Evolutionary conservation across 805 yeast species (phyloP).

Genomic region (Saccharomycopsis javanensis): DNA sequence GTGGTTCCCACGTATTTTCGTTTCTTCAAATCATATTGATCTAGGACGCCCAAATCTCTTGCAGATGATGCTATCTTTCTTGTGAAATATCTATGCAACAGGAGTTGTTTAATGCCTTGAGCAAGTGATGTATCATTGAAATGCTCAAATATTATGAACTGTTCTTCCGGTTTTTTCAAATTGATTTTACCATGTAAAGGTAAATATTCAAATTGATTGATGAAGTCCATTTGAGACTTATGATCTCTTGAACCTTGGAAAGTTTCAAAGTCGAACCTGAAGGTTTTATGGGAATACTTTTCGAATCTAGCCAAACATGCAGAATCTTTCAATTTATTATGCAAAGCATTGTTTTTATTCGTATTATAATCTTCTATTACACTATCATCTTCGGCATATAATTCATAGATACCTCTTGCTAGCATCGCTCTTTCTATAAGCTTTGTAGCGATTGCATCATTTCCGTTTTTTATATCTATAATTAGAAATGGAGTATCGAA

Average conservation of each 20-base stretch:
- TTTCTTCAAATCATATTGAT: constrained; percentile 68
- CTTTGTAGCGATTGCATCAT: constrained; percentile 49
- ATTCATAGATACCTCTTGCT: constrained; percentile 67
- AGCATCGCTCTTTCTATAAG: constrained; percentile 62
- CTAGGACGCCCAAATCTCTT: constrained; percentile 55
- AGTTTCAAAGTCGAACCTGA: constrained; percentile 76
- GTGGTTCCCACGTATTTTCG: constrained; percentile 92
- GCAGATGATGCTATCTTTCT: constrained; percentile 56
- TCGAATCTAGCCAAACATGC: constrained; percentile 10
- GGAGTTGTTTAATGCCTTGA: constrained; percentile 23
- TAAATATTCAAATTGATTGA: constrained; percentile 64
- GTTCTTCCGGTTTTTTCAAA: constrained; percentile 66
- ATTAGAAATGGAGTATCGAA: constrained; percentile 60
- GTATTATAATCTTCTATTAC: constrained; percentile 47
- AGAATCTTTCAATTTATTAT: neutral
- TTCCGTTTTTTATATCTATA: constrained; percentile 54
- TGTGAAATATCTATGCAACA: constrained; percentile 63
- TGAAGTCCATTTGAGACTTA: constrained; percentile 44
- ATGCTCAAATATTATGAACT: constrained; percentile 66
- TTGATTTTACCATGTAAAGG: constrained; percentile 68
- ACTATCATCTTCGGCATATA: constrained; percentile 65
- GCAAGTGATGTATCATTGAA: constrained; percentile 35
- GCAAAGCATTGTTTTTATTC: constrained; percentile 26
- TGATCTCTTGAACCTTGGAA: constrained; percentile 58
- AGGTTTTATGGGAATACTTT: constrained; percentile 31